phyloP scores from a whole-genome alignment of 495 filamentous ascomycete species.

The Letharia columbiana region DNA sequence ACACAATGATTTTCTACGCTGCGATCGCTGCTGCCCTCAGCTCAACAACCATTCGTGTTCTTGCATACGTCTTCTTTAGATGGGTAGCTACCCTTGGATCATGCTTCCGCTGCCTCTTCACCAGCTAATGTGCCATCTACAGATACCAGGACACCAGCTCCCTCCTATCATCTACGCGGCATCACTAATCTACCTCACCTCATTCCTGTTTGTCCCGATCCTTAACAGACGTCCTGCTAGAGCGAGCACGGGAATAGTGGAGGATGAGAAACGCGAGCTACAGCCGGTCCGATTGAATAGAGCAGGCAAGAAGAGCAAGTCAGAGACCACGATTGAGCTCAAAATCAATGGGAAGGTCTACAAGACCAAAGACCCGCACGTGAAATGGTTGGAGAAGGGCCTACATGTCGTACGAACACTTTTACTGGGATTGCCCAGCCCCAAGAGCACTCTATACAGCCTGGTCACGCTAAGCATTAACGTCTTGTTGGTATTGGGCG shows the following conservation, averaged over 20 bases:
- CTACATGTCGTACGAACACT: slow-evolving; percentile 50
- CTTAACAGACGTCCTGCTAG: neutral
- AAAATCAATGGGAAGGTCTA: slow-evolving; percentile 32
- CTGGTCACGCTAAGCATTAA: slow-evolving; percentile 64
- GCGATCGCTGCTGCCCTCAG: slow-evolving; percentile 33
- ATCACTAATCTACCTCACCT: slow-evolving; percentile 62
- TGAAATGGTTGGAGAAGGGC: slow-evolving; percentile 14
- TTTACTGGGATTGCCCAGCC: slow-evolving; percentile 66
- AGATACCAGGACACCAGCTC: slow-evolving; percentile 58
- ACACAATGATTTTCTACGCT: neutral
- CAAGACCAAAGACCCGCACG: slow-evolving; percentile 25
- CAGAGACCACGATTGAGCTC: slow-evolving; percentile 7
- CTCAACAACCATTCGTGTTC: slow-evolving; percentile 52
- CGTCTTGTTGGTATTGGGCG: slow-evolving; percentile 50
- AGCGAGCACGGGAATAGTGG: neutral
- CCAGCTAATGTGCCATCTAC: slow-evolving; percentile 21
- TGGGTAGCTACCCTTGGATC: slow-evolving; percentile 50
- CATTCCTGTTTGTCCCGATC: slow-evolving; percentile 40
- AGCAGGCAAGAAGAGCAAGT: slow-evolving; percentile 14
- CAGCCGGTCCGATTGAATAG: neutral
- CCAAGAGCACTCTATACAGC: slow-evolving; percentile 47
- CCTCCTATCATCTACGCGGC: slow-evolving; percentile 60
- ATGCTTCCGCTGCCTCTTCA: slow-evolving; percentile 18
- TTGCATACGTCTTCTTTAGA: slow-evolving; percentile 70
- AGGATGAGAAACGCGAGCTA: neutral